Base-by-base conservation (phyloP, 176 grass and related monocot species). In the Musa acuminata region DNA sequence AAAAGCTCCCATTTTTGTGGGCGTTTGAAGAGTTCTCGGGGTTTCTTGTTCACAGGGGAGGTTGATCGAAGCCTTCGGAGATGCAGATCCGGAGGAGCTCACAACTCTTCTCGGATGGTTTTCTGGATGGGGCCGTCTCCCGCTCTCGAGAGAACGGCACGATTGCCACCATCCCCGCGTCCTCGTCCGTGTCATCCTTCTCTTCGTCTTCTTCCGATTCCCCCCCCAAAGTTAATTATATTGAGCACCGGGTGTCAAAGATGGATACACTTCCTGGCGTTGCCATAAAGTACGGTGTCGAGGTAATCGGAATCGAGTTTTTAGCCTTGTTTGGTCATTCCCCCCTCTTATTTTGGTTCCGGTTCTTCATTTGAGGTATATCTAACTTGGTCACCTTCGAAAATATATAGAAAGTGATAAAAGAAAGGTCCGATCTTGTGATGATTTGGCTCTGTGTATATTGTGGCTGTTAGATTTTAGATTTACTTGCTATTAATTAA, bases 241-340 rank as follows among this genome's bases (percentile, higher is more conserved):
- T 77, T 4, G 59, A 77, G 49, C 75, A 77, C 51, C 75, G 60
- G 3, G 75, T 77, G 20, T 65, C 75, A n/a, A 77, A 53, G 75
- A 77, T 77, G 75, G 75, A 77, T 77, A 77, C 75, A 6, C 75
- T 77, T 77, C 55, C 58, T 22, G 75, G 75, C 7, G 75, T 77
- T 23, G 75, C 75, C 35, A 77, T 77, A 64, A 77, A 77, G 75
- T 77, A 77, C 17, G 75, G 75, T 2, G 75, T 77, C 49, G 75
- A 65, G 75, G 75, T 77, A 77, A 51, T 16, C 48, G 29, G 21
- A 52, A 64, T 57, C 24, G 5, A 24, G 13, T 71, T n/a, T 71
- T 19, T 62, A 62, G 7, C 14, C 52, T 26, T 26, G 55, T 55
- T 55, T 53, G 17, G 13, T 26, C 48, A 52, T 55, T 11, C 19